Percentiles rank a stretch among this genome's conserved stretches.
Evolutionary conservation across 495 filamentous ascomycete species (phyloP).

Genomic region (Neurospora sp.): DNA sequence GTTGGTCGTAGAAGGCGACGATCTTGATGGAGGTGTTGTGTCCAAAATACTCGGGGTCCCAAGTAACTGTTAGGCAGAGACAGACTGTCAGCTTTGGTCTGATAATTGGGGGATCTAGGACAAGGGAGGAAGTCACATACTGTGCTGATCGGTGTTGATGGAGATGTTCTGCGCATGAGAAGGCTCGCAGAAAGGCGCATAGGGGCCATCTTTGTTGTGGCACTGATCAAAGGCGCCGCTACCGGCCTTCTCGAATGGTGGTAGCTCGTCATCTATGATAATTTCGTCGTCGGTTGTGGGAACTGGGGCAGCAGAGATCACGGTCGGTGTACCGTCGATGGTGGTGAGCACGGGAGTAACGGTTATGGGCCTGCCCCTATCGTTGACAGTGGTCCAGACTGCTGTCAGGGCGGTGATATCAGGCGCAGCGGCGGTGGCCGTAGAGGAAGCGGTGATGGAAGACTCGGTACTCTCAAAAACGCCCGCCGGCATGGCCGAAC

Average conservation of each 20-base stretch:
- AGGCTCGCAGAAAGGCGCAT: conserved; percentile 33
- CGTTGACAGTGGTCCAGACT: conserved; percentile 32
- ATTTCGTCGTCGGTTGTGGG: conserved; percentile 20
- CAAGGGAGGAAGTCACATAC: conserved; percentile 14
- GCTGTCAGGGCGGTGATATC: conserved; percentile 10
- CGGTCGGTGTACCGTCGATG: conserved; percentile 26
- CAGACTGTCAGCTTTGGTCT: not conserved
- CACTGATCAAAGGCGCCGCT: conserved; percentile 27
- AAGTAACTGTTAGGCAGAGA: conserved; percentile 24
- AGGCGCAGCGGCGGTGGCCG: not conserved
- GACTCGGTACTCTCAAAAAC: not conserved
- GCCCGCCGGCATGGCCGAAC: not conserved
- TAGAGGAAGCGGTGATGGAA: not conserved
- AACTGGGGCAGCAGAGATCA: conserved; percentile 26
- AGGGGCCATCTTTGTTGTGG: conserved; percentile 23
- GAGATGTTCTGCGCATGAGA: conserved; percentile 12
- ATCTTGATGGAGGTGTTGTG: conserved; percentile 25
- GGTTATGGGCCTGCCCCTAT: conserved; percentile 22
- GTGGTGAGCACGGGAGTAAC: conserved; percentile 31
- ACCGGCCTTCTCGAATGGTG: conserved; percentile 17
- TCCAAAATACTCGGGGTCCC: conserved; percentile 34
- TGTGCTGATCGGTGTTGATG: conserved; percentile 28
- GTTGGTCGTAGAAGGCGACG: conserved; percentile 26
- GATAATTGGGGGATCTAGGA: not conserved
- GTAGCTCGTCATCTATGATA: conserved; percentile 17